Evolutionary conservation across 805 yeast genomes (phyloP).

Genomic region (Myxozyma neotropica): DNA sequence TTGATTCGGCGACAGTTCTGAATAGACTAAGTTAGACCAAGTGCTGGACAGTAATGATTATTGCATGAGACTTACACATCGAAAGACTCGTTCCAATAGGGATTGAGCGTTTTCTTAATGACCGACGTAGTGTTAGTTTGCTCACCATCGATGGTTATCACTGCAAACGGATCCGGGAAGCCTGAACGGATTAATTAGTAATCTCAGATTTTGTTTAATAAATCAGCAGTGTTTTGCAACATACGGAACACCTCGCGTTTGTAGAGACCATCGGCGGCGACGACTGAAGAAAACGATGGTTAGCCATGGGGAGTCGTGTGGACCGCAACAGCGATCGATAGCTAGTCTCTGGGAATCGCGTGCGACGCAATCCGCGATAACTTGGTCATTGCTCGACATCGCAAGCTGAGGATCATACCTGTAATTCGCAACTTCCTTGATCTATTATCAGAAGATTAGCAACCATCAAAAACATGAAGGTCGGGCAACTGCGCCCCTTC

Average conservation of each 20-base stretch:
- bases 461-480: neutral
- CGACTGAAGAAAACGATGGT: conserved; percentile 45
- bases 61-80: conserved; percentile 53
- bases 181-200: conserved; percentile 49
- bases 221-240: conserved; percentile 8
- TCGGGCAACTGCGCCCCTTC: neutral
- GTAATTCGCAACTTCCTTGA: conserved; percentile 31
- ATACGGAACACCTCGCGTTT: conserved; percentile 89
- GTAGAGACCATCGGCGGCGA: conserved; percentile 94
- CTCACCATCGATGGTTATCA: conserved; percentile 93
- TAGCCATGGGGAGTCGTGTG: neutral
- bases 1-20: conserved; percentile 65
- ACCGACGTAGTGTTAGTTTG: conserved; percentile 95
- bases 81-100: conserved; percentile 96
- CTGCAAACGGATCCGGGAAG: conserved; percentile 98
- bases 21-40: conserved; percentile 35
- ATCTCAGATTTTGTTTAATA: conserved; percentile 49
- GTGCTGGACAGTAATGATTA: neutral
- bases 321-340: no score
- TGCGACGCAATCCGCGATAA: no score
- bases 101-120: conserved; percentile 89
- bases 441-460: conserved; percentile 14
- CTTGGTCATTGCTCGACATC: no score
- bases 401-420: conserved; percentile 24
- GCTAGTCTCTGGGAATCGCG: no score